Base-by-base conservation (phyloP, 768 basidiomycete species). In the Strobilomyces confusus region DNA sequence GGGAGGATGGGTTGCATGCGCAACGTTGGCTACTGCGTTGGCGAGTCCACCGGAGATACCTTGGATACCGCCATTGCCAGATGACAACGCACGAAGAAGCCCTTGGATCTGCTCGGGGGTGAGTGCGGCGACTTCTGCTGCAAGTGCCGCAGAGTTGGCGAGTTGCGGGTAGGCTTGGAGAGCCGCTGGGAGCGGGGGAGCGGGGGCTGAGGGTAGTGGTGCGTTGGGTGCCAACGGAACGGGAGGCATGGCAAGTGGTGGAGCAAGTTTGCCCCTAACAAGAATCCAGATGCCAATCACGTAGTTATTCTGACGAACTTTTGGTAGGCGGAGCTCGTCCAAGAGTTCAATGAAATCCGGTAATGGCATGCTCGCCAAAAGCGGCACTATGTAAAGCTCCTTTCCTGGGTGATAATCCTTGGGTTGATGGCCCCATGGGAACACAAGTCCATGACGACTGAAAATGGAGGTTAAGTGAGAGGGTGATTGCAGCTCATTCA, bases 291-390 rank as follows among this genome's bases (percentile, higher is more conserved):
- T 82, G 22, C 88, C 89, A 41, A 95, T 73, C 36, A 95, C 76
- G 55, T 83, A 83, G 63, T 90, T 81, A 3, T 72, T 66, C n/a
- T 68, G 77, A 26, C 92, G 79, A 11, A 72, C 64, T 60, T 80
- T 82, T 14, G 90, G 88, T 2, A 95, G 67, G 52, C 75, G 77
- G 43, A 92, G 76, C 25, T 88, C 77, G 59, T 95, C 92, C 44
- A 93, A 69, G 2, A 95, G 74, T 61, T 93, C 90, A 58, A 95
- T 78, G 61, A 84, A 95, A 54, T 95, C 93, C 1, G 93, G 93
- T 2, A 94, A 71, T 0, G 84, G 76, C 46, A 86, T 79, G 26
- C 71, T 76, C 22, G 86, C 76, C 20, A 77, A 73, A 15, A 95
- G 70, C 2, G 93, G 93, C 17, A 95, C 79, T 59, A 95, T 80